Base-by-base conservation (phyloP, 2,329 filamentous ascomycete genomes). In the Pezizomycotina sp. region DNA sequence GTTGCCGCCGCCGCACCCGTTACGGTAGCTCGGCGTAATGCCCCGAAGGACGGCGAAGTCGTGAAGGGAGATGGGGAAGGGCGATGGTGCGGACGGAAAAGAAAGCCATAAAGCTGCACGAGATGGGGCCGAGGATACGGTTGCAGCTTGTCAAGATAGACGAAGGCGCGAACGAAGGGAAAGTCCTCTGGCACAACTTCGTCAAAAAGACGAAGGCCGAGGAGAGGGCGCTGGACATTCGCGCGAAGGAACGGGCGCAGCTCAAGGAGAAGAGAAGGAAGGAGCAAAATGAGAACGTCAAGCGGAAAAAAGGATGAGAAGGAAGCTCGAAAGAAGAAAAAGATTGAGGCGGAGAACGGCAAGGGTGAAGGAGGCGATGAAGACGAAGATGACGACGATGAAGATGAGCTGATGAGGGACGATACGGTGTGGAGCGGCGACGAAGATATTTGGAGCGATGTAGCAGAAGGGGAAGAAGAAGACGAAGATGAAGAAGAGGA, bases 171-270 rank as follows among this genome's bases (percentile, higher is more conserved):
- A 93, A 83, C 52, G 68, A 70, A 16, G 89, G 89, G 31, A 89
- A 82, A 56, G 69, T 92, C 38, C 80, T 98, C 78, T 98, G 89
- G 89, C 89, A 98, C 57, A 83, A 93, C 55, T 91, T 82, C 54
- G 74, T 95, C 34, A 71, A 76, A 55, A 98, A 98, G 66, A 73
- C 71, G 5, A 72, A 72, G 49, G 68, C 71, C 12, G 84, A 98
- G 56, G 62, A 82, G 38, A 69, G 74, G 53, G 71, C 77, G 46
- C 60, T 93, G 50, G 84, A 95, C 49, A 71, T 75, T 61, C 69
- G 71, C 48, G 95, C 89, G 80, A 76, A 83, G 48, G 62, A 77
- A 59, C 69, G 71, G 52, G 68, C 70, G 38, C 71, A 74, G 51
- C 79, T 89, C 56, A 93, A 91, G 62, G 84, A 84, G 38, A 71